A percentile compares a stretch with the other conserved stretches of the same genome.
These are phyloP conservation scores for Euphorbia corollata DNA, from an alignment of 441 rosid species.

Conservation along the genomic window DNA sequence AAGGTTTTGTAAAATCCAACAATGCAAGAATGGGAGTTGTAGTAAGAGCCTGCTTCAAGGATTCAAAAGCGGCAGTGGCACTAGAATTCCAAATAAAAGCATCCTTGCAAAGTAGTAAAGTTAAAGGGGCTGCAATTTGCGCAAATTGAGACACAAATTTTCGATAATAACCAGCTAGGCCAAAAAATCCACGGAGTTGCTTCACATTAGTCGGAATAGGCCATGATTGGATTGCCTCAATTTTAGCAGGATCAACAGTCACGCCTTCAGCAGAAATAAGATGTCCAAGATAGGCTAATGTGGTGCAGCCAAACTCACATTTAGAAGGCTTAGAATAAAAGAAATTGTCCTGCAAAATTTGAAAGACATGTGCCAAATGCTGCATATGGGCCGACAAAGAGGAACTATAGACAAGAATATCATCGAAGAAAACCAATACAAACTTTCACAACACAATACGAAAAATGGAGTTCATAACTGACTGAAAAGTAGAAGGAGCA, in stretches of 20 bases:
- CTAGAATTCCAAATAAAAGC: not conserved
- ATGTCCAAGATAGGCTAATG: not conserved
- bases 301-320: not conserved
- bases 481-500: too few relatives aligned
- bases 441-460: too few relatives aligned
- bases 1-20: not conserved
- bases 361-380: too few relatives aligned
- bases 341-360: not conserved
- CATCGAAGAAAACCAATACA: too few relatives aligned
- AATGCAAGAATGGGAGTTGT: not conserved
- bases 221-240: not conserved
- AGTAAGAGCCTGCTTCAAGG: not conserved
- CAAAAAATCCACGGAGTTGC: not conserved
- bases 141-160: not conserved
- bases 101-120: not conserved
- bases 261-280: not conserved
- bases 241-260: not conserved
- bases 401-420: too few relatives aligned
- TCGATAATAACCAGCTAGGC: not conserved
- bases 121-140: not conserved
- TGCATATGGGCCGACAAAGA: too few relatives aligned
- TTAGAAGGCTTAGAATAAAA: not conserved
- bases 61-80: not conserved
- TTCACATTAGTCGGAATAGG: not conserved
- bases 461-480: too few relatives aligned